Evolutionary conservation across 805 yeast species (phyloP).

Genomic region (Wickerhamiella siamensis): DNA sequence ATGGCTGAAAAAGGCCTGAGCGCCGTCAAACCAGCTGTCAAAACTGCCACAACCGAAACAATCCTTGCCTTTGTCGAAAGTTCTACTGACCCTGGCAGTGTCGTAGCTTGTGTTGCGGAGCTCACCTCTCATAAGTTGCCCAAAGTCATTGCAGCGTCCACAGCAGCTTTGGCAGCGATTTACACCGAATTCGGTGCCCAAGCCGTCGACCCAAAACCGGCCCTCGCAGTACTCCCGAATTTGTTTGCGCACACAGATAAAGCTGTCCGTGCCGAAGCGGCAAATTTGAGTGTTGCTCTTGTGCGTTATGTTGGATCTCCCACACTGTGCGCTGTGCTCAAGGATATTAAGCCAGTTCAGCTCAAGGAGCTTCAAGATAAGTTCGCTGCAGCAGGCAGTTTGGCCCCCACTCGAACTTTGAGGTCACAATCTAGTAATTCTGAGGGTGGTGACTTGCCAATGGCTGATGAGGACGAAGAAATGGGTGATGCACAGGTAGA

Average conservation of each 20-base stretch:
- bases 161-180: conserved; percentile 41
- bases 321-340: conserved; percentile 42
- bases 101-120: conserved; percentile 54
- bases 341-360: conserved; percentile 74
- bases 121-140: conserved; percentile 48
- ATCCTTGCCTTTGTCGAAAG: conserved; percentile 50
- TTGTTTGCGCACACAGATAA: conserved; percentile 76
- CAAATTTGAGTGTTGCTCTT: conserved; percentile 50
- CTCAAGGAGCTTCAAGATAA: conserved; percentile 65
- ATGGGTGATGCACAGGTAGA: conserved; percentile 33
- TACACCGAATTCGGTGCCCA: conserved; percentile 49
- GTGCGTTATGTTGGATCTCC: conserved; percentile 61
- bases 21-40: conserved; percentile 63
- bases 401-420: conserved; percentile 8
- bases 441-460: conserved; percentile 9
- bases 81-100: conserved; percentile 37
- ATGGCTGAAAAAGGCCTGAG: conserved; percentile 73
- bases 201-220: conserved; percentile 41
- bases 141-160: conserved; percentile 58
- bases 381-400: conserved; percentile 38
- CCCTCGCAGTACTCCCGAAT: conserved; percentile 45
- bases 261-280: conserved; percentile 69
- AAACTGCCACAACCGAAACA: conserved; percentile 47
- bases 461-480: conserved; percentile 17
- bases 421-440: background rate